Percentiles rank a stretch among this genome's conserved stretches.
These are phyloP conservation scores for Quercus rubra DNA, from an alignment of 306 rosid species.

Conservation along the genomic window DNA sequence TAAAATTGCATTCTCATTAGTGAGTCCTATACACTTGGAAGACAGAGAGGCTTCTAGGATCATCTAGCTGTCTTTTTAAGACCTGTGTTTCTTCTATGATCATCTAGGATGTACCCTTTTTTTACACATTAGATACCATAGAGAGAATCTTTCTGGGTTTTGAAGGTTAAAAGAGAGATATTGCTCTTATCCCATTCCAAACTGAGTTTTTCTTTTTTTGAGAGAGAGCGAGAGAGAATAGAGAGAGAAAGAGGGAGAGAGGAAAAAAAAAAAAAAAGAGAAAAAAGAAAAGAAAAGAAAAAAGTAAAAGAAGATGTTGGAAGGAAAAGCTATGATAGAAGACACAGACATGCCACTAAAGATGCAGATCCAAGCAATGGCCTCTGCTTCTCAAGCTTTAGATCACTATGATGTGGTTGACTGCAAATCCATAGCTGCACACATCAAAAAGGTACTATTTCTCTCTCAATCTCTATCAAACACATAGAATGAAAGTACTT, in stretches of 20 bases:
- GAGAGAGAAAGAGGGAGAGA: not conserved
- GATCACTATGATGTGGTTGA: conserved; percentile 89
- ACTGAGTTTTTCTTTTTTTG: not conserved
- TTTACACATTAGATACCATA: not conserved
- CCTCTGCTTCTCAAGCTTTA: conserved; percentile 89
- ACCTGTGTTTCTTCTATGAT: not conserved
- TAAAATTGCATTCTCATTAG: not conserved
- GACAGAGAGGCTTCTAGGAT: not conserved
- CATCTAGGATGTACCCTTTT: not conserved
- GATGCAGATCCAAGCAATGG: conserved; percentile 99
- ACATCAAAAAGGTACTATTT: conserved; percentile 72
- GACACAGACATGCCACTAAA: conserved; percentile 90
- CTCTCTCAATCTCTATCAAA: not conserved
- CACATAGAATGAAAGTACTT: not conserved
- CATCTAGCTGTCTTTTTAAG: not conserved
- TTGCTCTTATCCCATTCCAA: not conserved
- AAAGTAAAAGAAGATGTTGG: conserved; percentile 52
- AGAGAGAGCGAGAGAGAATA: too few species aligned
- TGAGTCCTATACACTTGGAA: conserved; percentile 29
- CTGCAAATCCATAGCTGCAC: conserved; percentile 89
- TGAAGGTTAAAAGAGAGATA: conserved; percentile 11
- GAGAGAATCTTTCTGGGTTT: conserved; percentile 15
- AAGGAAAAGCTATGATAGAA: conserved; percentile 80
- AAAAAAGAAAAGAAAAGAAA: too few species aligned
- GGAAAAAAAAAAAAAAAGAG: rapidly evolving